A percentile compares a stretch with the other conserved stretches of the same genome.
phyloP scores from a whole-genome alignment of 768 basidiomycete genomes.

The Mrakia frigida region DNA sequence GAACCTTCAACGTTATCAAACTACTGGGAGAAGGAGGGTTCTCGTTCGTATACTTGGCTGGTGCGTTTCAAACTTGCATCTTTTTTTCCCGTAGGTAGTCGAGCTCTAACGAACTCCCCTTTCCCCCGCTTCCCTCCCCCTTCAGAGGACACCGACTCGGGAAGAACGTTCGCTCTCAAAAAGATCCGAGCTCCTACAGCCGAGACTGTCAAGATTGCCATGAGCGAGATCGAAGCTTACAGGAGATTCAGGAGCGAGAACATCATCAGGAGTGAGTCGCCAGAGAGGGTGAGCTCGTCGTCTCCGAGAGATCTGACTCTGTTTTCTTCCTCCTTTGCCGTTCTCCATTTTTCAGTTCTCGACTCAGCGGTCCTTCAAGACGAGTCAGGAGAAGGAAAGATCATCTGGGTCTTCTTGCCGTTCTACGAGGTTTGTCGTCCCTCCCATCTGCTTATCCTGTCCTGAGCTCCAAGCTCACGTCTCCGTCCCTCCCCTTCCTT shows the following conservation, averaged over 20 bases:
- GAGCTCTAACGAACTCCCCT: neutral
- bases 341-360: conserved; percentile 6
- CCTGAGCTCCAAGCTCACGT: conserved; percentile 10
- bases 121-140: conserved; percentile 32
- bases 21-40: conserved; percentile 80
- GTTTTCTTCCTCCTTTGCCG: neutral
- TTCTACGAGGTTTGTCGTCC: conserved; percentile 64
- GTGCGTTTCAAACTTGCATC: neutral
- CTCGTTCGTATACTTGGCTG: conserved; percentile 42
- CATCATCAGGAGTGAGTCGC: conserved; percentile 64
- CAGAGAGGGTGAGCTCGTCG: neutral
- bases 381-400: conserved; percentile 83
- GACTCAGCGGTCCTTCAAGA: conserved; percentile 94
- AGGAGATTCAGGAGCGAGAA: conserved; percentile 94
- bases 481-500: neutral
- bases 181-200: conserved; percentile 88
- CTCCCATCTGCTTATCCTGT: conserved; percentile 29
- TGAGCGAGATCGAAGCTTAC: conserved; percentile 80
- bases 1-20: conserved; percentile 85
- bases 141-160: conserved; percentile 41
- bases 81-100: neutral
- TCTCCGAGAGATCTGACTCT: neutral
- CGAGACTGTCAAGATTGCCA: conserved; percentile 61
- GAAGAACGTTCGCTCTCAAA: conserved; percentile 92
- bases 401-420: conserved; percentile 93